Evolutionary conservation across 306 rosid genomes (phyloP).

Genomic region (Cucumis sativus): Cucumber_9930_V3 NC_026659.2:3392001-3392500

Average conservation of each 20-base stretch:
- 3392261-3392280: neutral
- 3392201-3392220: neutral
- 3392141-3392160: neutral
- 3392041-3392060: neutral
- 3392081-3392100: neutral
- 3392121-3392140: neutral
- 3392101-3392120: neutral
- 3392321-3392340: neutral
- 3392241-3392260: neutral
- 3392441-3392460: neutral
- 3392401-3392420: conserved; percentile 1
- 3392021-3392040: neutral
- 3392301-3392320: neutral
- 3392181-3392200: neutral
- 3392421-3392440: neutral
- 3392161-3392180: neutral
- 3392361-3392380: conserved; percentile 16
- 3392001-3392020: neutral
- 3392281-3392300: neutral
- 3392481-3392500: neutral
- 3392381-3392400: conserved; percentile 11
- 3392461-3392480: neutral
- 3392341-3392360: neutral
- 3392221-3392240: neutral
- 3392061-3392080: neutral